phyloP scores from a whole-genome alignment of 805 yeast species.

The Spathaspora hagerdaliae region DNA sequence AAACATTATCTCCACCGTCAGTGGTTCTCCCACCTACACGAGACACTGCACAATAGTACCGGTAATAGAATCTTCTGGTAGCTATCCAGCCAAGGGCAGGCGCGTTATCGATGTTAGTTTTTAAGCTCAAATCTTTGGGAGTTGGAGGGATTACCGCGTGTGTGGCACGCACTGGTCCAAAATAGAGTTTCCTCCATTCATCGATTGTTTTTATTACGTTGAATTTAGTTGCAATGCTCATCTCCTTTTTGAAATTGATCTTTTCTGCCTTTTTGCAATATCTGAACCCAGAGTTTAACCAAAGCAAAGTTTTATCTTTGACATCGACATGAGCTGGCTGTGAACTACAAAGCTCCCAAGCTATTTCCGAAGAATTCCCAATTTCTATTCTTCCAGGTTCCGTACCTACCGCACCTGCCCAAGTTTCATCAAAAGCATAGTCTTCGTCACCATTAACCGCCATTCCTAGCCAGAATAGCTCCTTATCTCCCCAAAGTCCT shows the following conservation, averaged over 20 bases:
- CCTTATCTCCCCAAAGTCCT: constrained; percentile 28
- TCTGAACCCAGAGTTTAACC: too few species aligned
- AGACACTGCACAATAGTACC: constrained; percentile 64
- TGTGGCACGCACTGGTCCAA: too few species aligned
- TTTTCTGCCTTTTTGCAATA: too few species aligned
- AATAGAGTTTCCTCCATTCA: too few species aligned
- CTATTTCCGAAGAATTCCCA: constrained; percentile 11
- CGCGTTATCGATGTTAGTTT: constrained; percentile 48
- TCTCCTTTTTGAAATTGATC: constrained; percentile 32
- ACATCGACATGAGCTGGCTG: constrained; percentile 41
- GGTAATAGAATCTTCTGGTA: constrained; percentile 48
- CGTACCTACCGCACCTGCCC: constrained; percentile 23
- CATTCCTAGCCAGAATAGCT: constrained; percentile 27
- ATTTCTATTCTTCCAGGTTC: too few species aligned
- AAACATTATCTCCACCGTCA: constrained; percentile 28
- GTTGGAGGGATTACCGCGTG: constrained; percentile 48
- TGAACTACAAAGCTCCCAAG: constrained; percentile 32
- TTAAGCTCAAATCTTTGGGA: constrained; percentile 8
- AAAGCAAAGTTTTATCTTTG: too few species aligned
- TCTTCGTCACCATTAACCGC: constrained; percentile 24
- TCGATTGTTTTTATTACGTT: constrained; percentile 18
- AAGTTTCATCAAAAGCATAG: constrained; percentile 20
- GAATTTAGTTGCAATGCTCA: constrained; percentile 16
- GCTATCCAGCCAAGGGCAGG: constrained; percentile 52
- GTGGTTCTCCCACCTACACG: too few species aligned